Evolutionary conservation across 2,329 filamentous ascomycete genomes (phyloP), one percentile per base, ranked within the genome.

Genomic region (Magnaporthiopsis incrustans): DNA sequence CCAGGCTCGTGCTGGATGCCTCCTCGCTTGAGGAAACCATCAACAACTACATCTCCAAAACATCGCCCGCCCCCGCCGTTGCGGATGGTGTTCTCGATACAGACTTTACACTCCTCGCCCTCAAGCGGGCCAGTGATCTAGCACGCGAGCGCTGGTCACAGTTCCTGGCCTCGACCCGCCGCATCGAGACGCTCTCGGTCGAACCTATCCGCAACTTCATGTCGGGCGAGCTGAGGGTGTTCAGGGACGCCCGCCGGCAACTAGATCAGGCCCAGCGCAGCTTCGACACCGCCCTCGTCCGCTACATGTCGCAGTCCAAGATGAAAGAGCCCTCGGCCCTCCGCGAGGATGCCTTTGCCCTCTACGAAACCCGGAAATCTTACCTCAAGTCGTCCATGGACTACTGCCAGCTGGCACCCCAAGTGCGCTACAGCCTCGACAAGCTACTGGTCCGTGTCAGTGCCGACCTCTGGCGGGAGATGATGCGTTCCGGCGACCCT

Each of bases 351-450:
- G 95, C 95, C 0, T 99, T 99, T 71, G 89, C 95, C 73, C 86
- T 98, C 53, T 95, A 97, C 73, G 95, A 98, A 79, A 90, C 91
- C 30, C 86, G 94, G 65, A 96, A 95, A 72, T 85, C 88, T 38
- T 99, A 99, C 74, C 81, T 98, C 58, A 94, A 92, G 73, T 90
- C 93, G 1, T 93, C 91, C 18, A 88, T 99, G 85, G 95, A 99
- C 75, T 98, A 93, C 73, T 96, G 91, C 70, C 86, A 95, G 68
- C 84, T 92, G 69, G 91, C 91, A 1, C 93, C 95, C 0, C 92
- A 97, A 74, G 78, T 98, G 59, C 87, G 95, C 60, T 87, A 89
- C 69, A 86, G 89, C 1, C 82, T 98, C 65, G 95, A 99, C 75
- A 92, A 90, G 77, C 77, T 98, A 44, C 81, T 99, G 18, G 91